Percentiles rank a stretch among this genome's conserved stretches.
Conservation (phyloP, 2,329 filamentous ascomycete species). For the Aspergillus pseudoterreus region DNA sequence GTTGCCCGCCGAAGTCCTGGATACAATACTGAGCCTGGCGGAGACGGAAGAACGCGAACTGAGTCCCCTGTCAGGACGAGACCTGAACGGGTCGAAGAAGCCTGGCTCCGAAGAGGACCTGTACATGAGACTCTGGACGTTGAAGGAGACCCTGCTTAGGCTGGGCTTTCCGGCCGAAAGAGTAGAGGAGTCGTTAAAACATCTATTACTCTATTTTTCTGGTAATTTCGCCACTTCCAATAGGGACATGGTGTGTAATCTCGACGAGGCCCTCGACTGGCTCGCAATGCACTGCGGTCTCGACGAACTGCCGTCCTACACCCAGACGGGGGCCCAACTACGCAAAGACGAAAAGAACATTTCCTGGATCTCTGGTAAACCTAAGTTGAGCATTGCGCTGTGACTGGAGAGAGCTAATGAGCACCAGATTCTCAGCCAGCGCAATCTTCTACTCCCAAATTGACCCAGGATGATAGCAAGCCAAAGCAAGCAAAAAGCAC, state of each 20-base stretch:
- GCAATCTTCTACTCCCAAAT: conserved; percentile 23
- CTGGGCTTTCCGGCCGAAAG: conserved; percentile 65
- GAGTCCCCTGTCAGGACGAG: conserved; percentile 26
- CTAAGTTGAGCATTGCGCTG: conserved; percentile 9
- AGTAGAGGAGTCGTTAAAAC: conserved; percentile 61
- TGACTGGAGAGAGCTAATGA: conserved; percentile 23
- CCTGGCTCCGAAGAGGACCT: conserved; percentile 69
- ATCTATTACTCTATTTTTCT: conserved; percentile 64
- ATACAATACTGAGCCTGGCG: conserved; percentile 67
- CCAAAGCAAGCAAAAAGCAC: conserved; percentile 23
- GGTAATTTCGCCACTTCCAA: conserved; percentile 51
- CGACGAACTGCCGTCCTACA: conserved; percentile 70
- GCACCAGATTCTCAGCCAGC: conserved; percentile 27
- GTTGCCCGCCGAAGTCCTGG: conserved; percentile 74
- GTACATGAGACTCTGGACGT: conserved; percentile 75
- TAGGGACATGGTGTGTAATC: conserved; percentile 73
- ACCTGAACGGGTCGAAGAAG: conserved; percentile 30
- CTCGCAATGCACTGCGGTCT: conserved; percentile 71
- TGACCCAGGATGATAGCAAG: conserved; percentile 20
- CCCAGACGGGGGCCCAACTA: conserved; percentile 38
- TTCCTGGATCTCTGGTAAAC: conserved; percentile 37
- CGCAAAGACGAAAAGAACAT: conserved; percentile 30
- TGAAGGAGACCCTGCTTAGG: conserved; percentile 68
- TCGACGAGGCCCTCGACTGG: conserved; percentile 88
- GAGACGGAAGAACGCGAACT: conserved; percentile 39